Evolutionary conservation across 169 alveolate species (phyloP), one percentile per base, ranked within the genome.

Genomic region (Cryptosporidium andersoni): DNA sequence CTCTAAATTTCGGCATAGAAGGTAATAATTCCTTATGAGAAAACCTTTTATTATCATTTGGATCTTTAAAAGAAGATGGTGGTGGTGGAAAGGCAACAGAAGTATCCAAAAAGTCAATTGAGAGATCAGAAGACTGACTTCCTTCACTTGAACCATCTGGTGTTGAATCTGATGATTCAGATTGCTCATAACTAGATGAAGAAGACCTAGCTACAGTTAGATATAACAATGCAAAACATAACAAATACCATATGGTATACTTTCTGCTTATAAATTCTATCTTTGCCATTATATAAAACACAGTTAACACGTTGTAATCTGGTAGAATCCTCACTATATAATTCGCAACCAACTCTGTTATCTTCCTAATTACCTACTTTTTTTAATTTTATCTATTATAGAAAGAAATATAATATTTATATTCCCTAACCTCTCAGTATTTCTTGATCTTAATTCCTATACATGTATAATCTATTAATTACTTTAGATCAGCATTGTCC

Each of bases 391-490:
- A 66, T 74, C 45, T 25, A 25, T 25, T 25, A 25, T 25, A 25
- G 25, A 25, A 25, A 25, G 25, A 25, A 25, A 25, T 25, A 25
- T 25, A 25, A 25, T 25, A 25, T 25, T 25, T 25, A 25, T 25
- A 0, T 25, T 25, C 25, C 25, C 14, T 58, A 68, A 74, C 5
- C 49, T 62, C 45, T 58, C 12, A 49, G 49, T 34, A 47, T 58
- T 74, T 74, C 60, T 45, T 9, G 40, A 68, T 58, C 60, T 68
- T 74, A 74, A 43, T 74, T 53, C 74, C 43, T 56, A 42, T 55
- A 56, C 85, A 58, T 66, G 25, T 25, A 25, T 25, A 74, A 74
- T 74, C 85, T 74, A 74, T 74, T 74, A 74, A 74, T 74, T 74
- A 60, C 85, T 25, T 39, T 74, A 74, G 85, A 74, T 74, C 85